These are phyloP conservation scores for Ophiosphaerella narmari DNA, from an alignment of 2,329 filamentous ascomycete species.

Conservation along the genomic window DNA sequence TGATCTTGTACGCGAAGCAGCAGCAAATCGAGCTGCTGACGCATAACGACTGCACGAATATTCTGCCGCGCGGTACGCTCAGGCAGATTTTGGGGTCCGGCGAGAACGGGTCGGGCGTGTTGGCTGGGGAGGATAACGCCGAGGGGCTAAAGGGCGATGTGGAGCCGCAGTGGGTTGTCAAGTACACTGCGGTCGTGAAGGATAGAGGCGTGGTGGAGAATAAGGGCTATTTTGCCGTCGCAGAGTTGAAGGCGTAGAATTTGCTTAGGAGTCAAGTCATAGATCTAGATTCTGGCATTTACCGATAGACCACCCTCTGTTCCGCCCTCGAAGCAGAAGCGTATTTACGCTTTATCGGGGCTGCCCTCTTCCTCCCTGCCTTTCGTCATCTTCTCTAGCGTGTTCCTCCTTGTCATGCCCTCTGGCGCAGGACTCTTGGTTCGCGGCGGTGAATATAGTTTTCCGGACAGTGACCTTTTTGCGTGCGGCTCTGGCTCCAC, in stretches of 20 bases:
- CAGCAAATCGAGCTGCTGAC: constrained; percentile 86
- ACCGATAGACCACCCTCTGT: too few relatives aligned
- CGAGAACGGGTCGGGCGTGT: constrained; percentile 72
- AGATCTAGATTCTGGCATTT: not conserved
- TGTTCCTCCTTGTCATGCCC: not conserved
- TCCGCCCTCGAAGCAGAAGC: too few relatives aligned
- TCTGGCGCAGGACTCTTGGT: not conserved
- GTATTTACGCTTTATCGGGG: too few relatives aligned
- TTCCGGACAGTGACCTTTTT: not conserved
- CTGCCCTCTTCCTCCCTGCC: not conserved
- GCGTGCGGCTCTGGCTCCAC: not conserved
- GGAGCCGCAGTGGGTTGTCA: constrained; percentile 89
- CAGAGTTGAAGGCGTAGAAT: constrained; percentile 60
- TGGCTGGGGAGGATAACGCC: constrained; percentile 63
- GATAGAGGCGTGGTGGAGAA: constrained; percentile 96
- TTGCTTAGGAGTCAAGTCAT: not conserved
- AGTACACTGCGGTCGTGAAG: constrained; percentile 94
- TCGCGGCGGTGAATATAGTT: not conserved
- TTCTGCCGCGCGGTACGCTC: constrained; percentile 83
- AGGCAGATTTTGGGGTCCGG: constrained; percentile 79
- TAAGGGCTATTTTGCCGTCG: constrained; percentile 94
- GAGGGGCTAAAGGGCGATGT: constrained; percentile 75
- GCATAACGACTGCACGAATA: constrained; percentile 91
- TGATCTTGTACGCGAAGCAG: constrained; percentile 82
- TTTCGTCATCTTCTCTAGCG: not conserved